A percentile compares a stretch with the other conserved stretches of the same genome.
These are phyloP conservation scores for Coleophoma crateriformis DNA, from an alignment of 2,329 filamentous ascomycete species.

Conservation along the genomic window DNA sequence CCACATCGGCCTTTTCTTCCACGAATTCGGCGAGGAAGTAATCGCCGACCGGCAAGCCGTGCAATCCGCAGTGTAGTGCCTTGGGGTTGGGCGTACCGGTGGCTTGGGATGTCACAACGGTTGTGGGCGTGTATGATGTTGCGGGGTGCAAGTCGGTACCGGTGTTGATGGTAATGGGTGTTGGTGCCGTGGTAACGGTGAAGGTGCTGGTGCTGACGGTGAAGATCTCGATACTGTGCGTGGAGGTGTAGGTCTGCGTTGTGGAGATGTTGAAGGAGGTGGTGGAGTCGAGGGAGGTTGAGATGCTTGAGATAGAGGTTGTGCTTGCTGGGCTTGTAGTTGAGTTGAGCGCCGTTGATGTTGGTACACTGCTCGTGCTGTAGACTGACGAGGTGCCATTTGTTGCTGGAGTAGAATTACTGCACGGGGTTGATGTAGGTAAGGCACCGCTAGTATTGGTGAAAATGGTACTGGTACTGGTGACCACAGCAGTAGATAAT, in stretches of 20 bases:
- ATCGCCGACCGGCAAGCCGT: slow-evolving; percentile 28
- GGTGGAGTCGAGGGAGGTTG: background rate
- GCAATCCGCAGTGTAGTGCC: slow-evolving; percentile 32
- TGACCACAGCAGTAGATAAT: no score
- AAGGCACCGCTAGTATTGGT: no score
- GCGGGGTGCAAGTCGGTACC: slow-evolving; percentile 18
- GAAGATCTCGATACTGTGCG: background rate
- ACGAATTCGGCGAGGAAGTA: slow-evolving; percentile 34
- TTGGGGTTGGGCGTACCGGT: slow-evolving; percentile 25
- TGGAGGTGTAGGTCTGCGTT: background rate
- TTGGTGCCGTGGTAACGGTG: slow-evolving; percentile 29
- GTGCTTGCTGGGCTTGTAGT: background rate
- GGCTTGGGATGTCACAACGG: slow-evolving; percentile 23
- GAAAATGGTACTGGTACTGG: no score
- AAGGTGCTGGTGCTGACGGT: slow-evolving; percentile 5
- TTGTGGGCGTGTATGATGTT: slow-evolving; percentile 21
- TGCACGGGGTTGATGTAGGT: no score
- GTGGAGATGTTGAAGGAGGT: slow-evolving; percentile 4
- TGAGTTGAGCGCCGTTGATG: background rate
- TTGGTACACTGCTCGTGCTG: background rate
- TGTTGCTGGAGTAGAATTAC: no score
- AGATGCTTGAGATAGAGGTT: background rate
- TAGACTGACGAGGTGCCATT: no score
- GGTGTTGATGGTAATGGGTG: slow-evolving; percentile 23
- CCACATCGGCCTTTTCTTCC: slow-evolving; percentile 26